Conservation (phyloP, 2,329 filamentous ascomycete genomes). For the Fusarium sp. region DNA sequence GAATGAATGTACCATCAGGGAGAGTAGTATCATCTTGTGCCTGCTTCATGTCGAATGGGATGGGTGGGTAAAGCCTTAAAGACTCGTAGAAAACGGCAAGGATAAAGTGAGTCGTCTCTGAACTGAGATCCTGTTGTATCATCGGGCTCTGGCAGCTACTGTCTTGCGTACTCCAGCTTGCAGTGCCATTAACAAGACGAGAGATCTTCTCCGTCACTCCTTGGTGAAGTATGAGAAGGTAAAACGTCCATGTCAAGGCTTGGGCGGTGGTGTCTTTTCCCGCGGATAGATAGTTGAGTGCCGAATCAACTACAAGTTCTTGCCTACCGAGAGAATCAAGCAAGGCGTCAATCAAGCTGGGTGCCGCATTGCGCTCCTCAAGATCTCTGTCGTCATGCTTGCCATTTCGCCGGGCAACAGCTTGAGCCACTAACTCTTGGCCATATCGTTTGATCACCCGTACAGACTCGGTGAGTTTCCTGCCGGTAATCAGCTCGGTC, state of each 20-base stretch:
- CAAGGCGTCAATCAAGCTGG: neutral
- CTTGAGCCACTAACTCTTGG: neutral
- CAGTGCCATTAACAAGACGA: neutral
- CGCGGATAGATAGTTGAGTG: constrained; percentile 72
- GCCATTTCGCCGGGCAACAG: neutral
- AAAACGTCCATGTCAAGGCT: constrained; percentile 72
- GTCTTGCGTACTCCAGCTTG: neutral
- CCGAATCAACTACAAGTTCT: constrained; percentile 67
- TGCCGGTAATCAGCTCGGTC: neutral
- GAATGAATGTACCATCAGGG: neutral
- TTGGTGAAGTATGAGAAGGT: constrained; percentile 65
- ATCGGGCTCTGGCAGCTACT: neutral
- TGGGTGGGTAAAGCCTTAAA: neutral
- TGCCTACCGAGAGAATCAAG: constrained; percentile 26
- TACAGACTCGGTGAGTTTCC: neutral
- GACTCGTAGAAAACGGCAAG: neutral
- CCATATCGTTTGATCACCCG: neutral
- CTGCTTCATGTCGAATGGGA: neutral
- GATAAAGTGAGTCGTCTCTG: neutral
- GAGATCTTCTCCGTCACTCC: constrained; percentile 14
- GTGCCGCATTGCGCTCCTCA: neutral
- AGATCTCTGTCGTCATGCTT: neutral
- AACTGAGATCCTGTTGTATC: neutral
- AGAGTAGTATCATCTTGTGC: neutral
- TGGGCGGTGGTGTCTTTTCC: constrained; percentile 73